Percentiles rank a stretch among this genome's conserved stretches.
Conservation (phyloP, 192 early-diverging fungal species). For the Kappamyces sp. region DNA sequence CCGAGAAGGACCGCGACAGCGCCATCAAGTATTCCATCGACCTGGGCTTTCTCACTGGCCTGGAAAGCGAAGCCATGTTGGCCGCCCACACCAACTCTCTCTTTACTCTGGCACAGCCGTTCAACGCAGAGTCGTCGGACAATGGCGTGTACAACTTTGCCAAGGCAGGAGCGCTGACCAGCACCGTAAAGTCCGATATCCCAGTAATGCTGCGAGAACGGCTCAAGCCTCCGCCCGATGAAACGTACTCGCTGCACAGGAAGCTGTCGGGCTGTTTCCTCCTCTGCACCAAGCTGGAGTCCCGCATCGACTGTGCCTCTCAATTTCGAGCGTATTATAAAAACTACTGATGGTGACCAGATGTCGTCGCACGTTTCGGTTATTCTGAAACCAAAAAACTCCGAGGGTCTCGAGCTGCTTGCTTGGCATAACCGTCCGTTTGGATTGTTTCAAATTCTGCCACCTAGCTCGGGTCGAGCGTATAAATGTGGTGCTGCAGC, state of each 20-base stretch:
- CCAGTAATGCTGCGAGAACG: constrained; percentile 92
- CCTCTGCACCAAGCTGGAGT: constrained; percentile 76
- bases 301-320: constrained; percentile 37
- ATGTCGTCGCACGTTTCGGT: too few relatives aligned
- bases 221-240: constrained; percentile 95
- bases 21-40: constrained; percentile 70
- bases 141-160: constrained; percentile 70
- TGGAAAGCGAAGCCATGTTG: constrained; percentile 80
- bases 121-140: constrained; percentile 30
- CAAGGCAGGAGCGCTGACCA: constrained; percentile 70
- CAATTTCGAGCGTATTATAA: too few relatives aligned
- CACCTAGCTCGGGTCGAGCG: too few relatives aligned
- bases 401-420: too few relatives aligned
- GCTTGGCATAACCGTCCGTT: too few relatives aligned
- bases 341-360: too few relatives aligned
- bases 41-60: constrained; percentile 89
- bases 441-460: too few relatives aligned
- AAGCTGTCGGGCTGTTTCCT: constrained; percentile 92
- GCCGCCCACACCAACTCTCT: constrained; percentile 86
- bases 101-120: constrained; percentile 81
- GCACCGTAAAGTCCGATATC: constrained; percentile 76
- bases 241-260: constrained; percentile 90
- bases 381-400: too few relatives aligned
- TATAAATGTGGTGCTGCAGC: too few relatives aligned
- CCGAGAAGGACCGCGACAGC: constrained; percentile 64